Base-by-base conservation (phyloP, 768 basidiomycete genomes). In the Clitopilus passeckerianus region DNA sequence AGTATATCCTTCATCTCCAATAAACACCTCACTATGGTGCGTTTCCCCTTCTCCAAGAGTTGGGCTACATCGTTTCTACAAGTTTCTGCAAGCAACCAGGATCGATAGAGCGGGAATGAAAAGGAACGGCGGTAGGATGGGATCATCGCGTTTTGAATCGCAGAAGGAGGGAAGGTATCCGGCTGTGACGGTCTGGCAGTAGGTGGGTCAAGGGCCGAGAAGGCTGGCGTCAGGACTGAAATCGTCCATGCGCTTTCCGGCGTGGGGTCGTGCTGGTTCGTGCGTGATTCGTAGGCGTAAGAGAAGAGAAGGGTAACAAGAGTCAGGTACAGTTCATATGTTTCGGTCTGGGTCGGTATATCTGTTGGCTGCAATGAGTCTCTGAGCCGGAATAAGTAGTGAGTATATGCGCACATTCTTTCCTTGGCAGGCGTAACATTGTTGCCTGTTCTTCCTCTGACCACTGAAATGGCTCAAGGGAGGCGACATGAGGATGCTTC, bases 191-290 rank as follows among this genome's bases (percentile, higher is more conserved):
- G 58, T 23, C 65, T 58, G 22, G 66, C 58, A 34, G 80, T 80
- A 20, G 86, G 82, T 27, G 87, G 84, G 68, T 93, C 89, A 30
- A 95, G 83, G 0, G 92, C 88, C n/a, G 92, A 85, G 72, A 95
- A 91, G 1, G 85, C 84, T 53, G 92, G 87, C 12, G 83, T 83
- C 55, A 95, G 78, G 30, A 74, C 78, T 63, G 85, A 80, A 57
- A 95, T 79, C 1, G 93, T 95, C 92, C 92, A 95, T 14, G 90
- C 87, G 69, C 92, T 93, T 71, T 95, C 93, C 6, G 90, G 81
- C 2, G 89, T 92, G n/a, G 91, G 84, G 61, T 95, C 92, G 53
- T 79, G 77, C 61, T 87, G 85, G 0, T 86, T 91, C 5, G 87
- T 91, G 41, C 91, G 86, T 54, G 82, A 78, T 61, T 95, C 92